Evolutionary conservation across 495 filamentous ascomycete genomes (phyloP), one percentile per base, ranked within the genome.

Genomic region (Eremomyces bilateralis): DNA sequence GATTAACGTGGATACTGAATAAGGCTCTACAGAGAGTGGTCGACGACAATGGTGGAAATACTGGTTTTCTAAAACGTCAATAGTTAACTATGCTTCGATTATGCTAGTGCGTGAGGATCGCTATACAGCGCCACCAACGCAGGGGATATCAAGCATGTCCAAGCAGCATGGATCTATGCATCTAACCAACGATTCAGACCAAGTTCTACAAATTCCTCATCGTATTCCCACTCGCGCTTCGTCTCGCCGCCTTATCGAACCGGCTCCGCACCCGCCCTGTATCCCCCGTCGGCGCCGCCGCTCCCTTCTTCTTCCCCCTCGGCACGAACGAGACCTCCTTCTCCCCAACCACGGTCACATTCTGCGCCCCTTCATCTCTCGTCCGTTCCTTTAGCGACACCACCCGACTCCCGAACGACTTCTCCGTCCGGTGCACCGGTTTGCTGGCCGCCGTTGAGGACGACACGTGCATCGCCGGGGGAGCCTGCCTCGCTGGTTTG

Each of bases 311-410:
- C 41, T 65, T 73, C 27, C 56, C 62, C 25, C 63, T 58, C 15
- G 79, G 79, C 36, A 71, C 70, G 59, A 94, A 95, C 15, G 80
- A 80, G 33, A 95, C 59, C 51, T 88, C 70, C 46, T 75, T 65
- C 53, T 94, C 90, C 6, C 90, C 88, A 35, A 20, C 33, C 5
- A 22, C 33, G n/a, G n/a, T n/a, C n/a, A n/a, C n/a, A n/a, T n/a
- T n/a, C n/a, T n/a, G n/a, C n/a, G n/a, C n/a, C 11, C 33, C 33
- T 4, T 20, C 33, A 11, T 35, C 67, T 27, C 61, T 59, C 2
- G 52, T 54, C 17, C 60, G 59, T 63, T 54, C 35, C 40, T 28
- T 58, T 62, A 46, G 58, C 21, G 59, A 58, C 27, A 67, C 60
- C 1, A 63, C 62, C 20, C 80, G 69, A 0, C 77, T 68, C 4